These are phyloP conservation scores for Zygotorulaspora danielsina DNA, from an alignment of 805 yeast species.

Conservation along the genomic window DNA sequence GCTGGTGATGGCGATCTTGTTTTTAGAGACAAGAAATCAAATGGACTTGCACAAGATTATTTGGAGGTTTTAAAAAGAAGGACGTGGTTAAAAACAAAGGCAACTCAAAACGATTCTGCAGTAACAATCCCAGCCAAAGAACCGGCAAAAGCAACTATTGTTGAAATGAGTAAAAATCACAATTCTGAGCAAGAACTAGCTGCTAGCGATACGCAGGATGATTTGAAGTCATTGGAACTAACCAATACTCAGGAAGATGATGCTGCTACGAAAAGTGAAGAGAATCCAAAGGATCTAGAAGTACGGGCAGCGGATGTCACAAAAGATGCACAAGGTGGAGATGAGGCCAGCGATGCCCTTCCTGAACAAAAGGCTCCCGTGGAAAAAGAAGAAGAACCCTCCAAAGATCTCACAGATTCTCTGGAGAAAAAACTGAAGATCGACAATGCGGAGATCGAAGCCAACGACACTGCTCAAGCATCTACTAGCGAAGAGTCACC, in stretches of 20 bases:
- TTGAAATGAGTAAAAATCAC: background rate
- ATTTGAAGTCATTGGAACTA: background rate
- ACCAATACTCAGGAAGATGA: background rate
- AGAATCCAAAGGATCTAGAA: background rate
- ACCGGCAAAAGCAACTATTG: background rate
- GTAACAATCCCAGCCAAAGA: conserved; percentile 8
- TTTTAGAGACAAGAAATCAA: conserved; percentile 55
- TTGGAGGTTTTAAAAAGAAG: conserved; percentile 39
- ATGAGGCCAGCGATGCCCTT: conserved; percentile 2
- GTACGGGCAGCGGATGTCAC: background rate
- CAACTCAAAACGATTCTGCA: conserved; percentile 12
- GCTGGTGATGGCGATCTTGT: conserved; percentile 72
- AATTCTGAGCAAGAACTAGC: background rate
- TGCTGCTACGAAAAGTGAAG: background rate
- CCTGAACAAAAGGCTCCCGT: background rate
- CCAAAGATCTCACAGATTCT: background rate
- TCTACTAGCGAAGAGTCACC: conserved; percentile 2
- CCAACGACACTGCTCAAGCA: conserved; percentile 8
- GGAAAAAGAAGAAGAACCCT: background rate
- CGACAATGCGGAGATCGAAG: background rate
- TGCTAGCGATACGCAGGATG: background rate
- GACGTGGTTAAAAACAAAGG: conserved; percentile 22
- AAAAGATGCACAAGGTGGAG: conserved; percentile 1
- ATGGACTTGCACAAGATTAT: conserved; percentile 44
- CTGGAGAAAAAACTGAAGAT: background rate